phyloP scores from a whole-genome alignment of 192 early-diverging fungal species.

The Ambispora gerdemannii region DNA sequence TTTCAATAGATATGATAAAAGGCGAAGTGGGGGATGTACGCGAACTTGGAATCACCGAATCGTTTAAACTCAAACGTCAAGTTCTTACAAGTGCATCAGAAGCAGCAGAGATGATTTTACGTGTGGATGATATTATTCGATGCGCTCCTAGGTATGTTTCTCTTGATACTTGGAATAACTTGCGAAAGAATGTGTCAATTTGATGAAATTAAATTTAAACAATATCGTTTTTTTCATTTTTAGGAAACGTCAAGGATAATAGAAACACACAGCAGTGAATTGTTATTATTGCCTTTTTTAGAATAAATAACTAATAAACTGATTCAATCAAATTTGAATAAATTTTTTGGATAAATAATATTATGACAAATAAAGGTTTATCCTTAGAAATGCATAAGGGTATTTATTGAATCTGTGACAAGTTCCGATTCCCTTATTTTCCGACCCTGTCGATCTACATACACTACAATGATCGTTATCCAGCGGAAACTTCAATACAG shows the following conservation, averaged over 20 bases:
- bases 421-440: no score
- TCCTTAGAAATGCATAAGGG: no score
- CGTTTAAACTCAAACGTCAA: constrained; percentile 93
- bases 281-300: no score
- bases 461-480: no score
- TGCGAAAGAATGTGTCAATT: not conserved
- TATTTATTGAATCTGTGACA: no score
- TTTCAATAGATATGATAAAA: constrained; percentile 70
- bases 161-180: not conserved
- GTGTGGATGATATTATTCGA: constrained; percentile 98
- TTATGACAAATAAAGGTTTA: no score
- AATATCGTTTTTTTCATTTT: not conserved
- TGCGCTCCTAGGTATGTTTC: constrained; percentile 61
- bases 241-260: constrained; percentile 20
- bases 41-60: constrained; percentile 90
- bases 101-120: constrained; percentile 95
- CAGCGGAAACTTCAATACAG: no score
- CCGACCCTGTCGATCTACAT: no score
- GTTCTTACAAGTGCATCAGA: constrained; percentile 91
- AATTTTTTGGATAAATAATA: no score
- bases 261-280: no score
- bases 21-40: constrained; percentile 78
- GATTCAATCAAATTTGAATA: no score
- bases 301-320: no score
- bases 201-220: not conserved